Percentiles rank a stretch among this genome's conserved stretches.
These are phyloP conservation scores for Mycosphaerelloides madeirae DNA, from an alignment of 2,329 filamentous ascomycete genomes.

Conservation along the genomic window DNA sequence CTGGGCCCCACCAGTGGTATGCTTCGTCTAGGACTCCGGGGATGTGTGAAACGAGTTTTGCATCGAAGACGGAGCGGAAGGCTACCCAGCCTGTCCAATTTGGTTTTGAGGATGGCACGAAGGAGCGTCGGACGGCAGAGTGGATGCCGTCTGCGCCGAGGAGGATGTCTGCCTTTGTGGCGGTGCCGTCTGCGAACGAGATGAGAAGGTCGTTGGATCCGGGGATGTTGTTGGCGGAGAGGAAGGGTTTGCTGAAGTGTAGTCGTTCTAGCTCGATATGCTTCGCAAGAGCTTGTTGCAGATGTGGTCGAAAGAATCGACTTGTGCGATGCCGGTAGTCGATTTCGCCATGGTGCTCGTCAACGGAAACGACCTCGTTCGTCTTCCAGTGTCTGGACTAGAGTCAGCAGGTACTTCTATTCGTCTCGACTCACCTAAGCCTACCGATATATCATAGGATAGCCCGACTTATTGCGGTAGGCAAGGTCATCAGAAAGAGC, in stretches of 20 bases:
- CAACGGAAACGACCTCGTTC: slow-evolving; percentile 34
- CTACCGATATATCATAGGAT: slow-evolving; percentile 36
- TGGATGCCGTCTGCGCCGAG: slow-evolving; percentile 37
- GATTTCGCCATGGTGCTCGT: slow-evolving; percentile 29
- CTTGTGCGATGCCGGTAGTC: slow-evolving; percentile 33
- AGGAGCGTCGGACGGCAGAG: slow-evolving; percentile 30
- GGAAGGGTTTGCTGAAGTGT: slow-evolving; percentile 31
- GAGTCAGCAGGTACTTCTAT: neutral
- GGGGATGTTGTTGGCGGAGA: slow-evolving; percentile 8
- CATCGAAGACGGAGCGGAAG: slow-evolving; percentile 35
- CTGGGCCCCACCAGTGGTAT: slow-evolving; percentile 30
- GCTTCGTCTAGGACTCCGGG: slow-evolving; percentile 34
- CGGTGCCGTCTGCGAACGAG: slow-evolving; percentile 30
- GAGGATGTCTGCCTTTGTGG: slow-evolving; percentile 29
- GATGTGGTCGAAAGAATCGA: slow-evolving; percentile 34
- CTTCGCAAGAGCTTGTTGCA: slow-evolving; percentile 33
- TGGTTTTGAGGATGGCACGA: slow-evolving; percentile 28
- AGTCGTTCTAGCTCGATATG: slow-evolving; percentile 30
- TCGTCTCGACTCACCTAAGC: neutral
- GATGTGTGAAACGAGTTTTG: slow-evolving; percentile 31
- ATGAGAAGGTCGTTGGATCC: slow-evolving; percentile 22
- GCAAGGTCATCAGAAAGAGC: slow-evolving; percentile 32
- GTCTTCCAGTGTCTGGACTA: slow-evolving; percentile 33
- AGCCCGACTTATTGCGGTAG: slow-evolving; percentile 30
- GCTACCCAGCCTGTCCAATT: slow-evolving; percentile 38